phyloP scores from a whole-genome alignment of 116 monocot species.

The Dioscorea cayenensis region DNA sequence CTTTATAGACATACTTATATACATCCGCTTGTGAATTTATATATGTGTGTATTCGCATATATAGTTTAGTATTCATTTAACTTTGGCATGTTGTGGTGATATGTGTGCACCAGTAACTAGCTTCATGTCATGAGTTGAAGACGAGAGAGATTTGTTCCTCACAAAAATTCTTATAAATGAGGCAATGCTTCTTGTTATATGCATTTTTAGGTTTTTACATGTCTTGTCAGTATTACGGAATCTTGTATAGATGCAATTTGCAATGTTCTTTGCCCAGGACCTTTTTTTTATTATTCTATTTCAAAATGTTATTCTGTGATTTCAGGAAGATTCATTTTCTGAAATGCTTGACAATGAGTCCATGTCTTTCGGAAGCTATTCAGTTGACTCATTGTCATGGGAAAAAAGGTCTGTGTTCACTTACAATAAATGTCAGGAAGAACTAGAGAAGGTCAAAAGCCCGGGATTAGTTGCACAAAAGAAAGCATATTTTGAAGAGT shows the following conservation, averaged over 20 bases:
- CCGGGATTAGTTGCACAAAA: constrained; percentile 89
- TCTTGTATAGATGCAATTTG: background rate
- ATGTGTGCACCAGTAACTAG: background rate
- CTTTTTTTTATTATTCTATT: constrained; percentile 1
- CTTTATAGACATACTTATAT: background rate
- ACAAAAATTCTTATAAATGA: too few relatives aligned
- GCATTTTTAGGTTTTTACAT: background rate
- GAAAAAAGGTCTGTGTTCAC: constrained; percentile 83
- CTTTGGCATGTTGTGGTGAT: background rate
- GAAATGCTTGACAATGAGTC: constrained; percentile 86
- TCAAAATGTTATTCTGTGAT: background rate
- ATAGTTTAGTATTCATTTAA: background rate
- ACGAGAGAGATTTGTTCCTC: background rate
- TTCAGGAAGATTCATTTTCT: constrained; percentile 46
- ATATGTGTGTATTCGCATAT: background rate
- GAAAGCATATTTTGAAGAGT: constrained; percentile 89
- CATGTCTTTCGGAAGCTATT: constrained; percentile 79
- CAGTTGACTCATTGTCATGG: constrained; percentile 67
- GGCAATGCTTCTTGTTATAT: too few relatives aligned
- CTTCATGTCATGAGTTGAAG: background rate
- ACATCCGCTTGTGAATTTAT: background rate
- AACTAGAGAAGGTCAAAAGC: constrained; percentile 60
- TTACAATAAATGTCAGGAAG: constrained; percentile 62
- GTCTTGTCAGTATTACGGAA: background rate
- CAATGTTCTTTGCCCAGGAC: constrained; percentile 1